phyloP scores from a whole-genome alignment of 495 filamentous ascomycete genomes.

The Chaetomidium leptoderma region DNA sequence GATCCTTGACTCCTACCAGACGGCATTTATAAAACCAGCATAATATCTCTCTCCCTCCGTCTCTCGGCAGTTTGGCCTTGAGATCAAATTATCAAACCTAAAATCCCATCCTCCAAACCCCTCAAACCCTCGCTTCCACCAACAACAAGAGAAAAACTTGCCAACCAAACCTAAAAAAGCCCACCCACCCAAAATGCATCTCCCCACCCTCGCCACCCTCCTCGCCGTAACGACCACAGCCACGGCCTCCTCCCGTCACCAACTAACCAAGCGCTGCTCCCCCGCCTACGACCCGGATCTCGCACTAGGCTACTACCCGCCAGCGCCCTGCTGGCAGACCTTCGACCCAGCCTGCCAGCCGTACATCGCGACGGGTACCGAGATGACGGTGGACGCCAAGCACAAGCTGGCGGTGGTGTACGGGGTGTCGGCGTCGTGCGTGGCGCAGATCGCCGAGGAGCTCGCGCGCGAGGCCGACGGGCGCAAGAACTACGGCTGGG shows the following conservation, averaged over 20 bases:
- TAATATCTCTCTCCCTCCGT: no score
- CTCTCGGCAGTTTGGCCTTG: no score
- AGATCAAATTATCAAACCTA: no score
- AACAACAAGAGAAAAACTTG: background rate
- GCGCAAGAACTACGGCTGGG: constrained; percentile 26
- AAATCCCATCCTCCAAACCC: background rate
- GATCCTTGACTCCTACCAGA: no score
- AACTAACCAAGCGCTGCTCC: constrained; percentile 23
- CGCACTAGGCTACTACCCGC: constrained; percentile 24
- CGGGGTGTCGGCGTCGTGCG: constrained; percentile 17
- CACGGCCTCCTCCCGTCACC: background rate
- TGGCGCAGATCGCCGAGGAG: constrained; percentile 24
- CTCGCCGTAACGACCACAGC: background rate
- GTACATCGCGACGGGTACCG: constrained; percentile 12
- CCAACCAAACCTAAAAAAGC: background rate
- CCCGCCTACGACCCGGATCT: constrained; percentile 24
- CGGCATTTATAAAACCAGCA: no score
- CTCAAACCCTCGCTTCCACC: background rate
- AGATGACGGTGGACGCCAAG: constrained; percentile 20
- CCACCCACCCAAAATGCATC: constrained; percentile 16
- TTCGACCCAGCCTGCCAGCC: constrained; percentile 25
- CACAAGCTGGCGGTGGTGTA: constrained; percentile 22
- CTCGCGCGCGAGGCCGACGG: constrained; percentile 18
- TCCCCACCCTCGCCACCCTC: constrained; percentile 4
- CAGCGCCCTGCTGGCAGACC: constrained; percentile 30